Evolutionary conservation across 2,329 filamentous ascomycete genomes (phyloP).

Genomic region (Aspergillus latus): DNA sequence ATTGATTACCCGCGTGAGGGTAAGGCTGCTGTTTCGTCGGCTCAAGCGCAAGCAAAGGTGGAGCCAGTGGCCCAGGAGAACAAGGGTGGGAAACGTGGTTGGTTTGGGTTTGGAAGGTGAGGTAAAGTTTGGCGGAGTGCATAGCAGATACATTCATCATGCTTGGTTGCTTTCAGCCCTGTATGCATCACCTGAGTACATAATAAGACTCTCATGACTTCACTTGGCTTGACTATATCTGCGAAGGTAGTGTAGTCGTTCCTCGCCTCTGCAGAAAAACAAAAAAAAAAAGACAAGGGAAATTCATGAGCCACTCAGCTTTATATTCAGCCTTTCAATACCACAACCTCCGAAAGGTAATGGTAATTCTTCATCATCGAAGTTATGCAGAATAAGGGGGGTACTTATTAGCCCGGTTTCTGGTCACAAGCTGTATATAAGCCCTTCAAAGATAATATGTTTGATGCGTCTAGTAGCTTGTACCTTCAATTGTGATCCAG

Average conservation of each 20-base stretch:
- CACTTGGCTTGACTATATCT: neutral
- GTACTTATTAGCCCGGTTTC: no score
- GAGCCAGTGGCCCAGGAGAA: slow-evolving; percentile 39
- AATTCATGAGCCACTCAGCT: no score
- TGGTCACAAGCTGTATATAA: no score
- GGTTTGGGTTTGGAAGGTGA: slow-evolving; percentile 68
- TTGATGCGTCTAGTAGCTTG: no score
- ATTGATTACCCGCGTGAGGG: slow-evolving; percentile 78
- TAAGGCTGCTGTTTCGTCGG: slow-evolving; percentile 16
- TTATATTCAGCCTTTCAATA: no score
- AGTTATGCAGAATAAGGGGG: no score
- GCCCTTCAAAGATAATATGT: no score
- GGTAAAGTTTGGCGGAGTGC: neutral
- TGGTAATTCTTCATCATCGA: no score
- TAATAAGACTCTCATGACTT: neutral
- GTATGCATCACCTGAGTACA: neutral
- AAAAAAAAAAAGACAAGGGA: no score
- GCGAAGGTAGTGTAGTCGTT: neutral
- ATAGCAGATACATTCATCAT: neutral
- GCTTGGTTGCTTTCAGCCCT: neutral
- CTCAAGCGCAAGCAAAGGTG: slow-evolving; percentile 27
- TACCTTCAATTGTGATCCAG: no score
- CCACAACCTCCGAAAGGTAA: no score
- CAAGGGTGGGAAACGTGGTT: slow-evolving; percentile 65
- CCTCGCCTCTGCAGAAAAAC: neutral